phyloP scores from a whole-genome alignment of 2,329 filamentous ascomycete genomes.

The Penicillium sp. region DNA sequence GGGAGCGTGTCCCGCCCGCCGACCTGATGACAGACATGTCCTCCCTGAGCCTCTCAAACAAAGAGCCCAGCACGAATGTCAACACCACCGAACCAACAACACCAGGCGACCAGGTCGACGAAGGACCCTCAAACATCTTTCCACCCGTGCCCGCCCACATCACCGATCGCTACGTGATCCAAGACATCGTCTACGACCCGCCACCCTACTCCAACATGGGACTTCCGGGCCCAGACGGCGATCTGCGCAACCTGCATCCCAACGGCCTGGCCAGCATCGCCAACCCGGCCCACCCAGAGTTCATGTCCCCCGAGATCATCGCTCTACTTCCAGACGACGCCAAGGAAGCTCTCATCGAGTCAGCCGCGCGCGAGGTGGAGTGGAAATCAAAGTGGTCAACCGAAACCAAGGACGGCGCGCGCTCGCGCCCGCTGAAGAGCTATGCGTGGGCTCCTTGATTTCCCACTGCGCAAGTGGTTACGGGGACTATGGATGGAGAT shows the following conservation, averaged over 20 bases:
- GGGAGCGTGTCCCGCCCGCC: slow-evolving; percentile 65
- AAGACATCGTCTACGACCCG: slow-evolving; percentile 61
- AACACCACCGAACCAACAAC: slow-evolving; percentile 1
- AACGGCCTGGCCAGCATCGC: slow-evolving; percentile 42
- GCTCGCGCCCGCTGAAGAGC: slow-evolving; percentile 35
- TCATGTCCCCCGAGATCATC: slow-evolving; percentile 41
- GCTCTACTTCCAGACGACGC: slow-evolving; percentile 54
- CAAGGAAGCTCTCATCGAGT: slow-evolving; percentile 67
- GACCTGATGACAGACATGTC: slow-evolving; percentile 39
- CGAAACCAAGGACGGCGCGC: slow-evolving; percentile 58
- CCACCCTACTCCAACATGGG: slow-evolving; percentile 58
- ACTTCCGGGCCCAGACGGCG: slow-evolving; percentile 53
- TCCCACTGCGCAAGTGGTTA: background rate
- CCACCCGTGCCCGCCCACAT: slow-evolving; percentile 56
- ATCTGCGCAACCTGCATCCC: slow-evolving; percentile 40
- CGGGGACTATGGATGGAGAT: background rate
- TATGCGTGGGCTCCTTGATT: slow-evolving; percentile 41
- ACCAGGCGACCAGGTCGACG: slow-evolving; percentile 7
- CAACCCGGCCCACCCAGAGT: slow-evolving; percentile 36
- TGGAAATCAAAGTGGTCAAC: slow-evolving; percentile 76
- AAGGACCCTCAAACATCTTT: slow-evolving; percentile 44
- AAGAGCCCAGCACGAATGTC: slow-evolving; percentile 12
- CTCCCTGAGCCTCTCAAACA: slow-evolving; percentile 32
- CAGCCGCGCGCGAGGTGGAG: slow-evolving; percentile 60
- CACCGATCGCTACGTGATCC: slow-evolving; percentile 61